Evolutionary conservation across 352 stramenopile species (phyloP), one percentile per base, ranked within the genome.

Genomic region (Aphanomyces euteiches): DNA sequence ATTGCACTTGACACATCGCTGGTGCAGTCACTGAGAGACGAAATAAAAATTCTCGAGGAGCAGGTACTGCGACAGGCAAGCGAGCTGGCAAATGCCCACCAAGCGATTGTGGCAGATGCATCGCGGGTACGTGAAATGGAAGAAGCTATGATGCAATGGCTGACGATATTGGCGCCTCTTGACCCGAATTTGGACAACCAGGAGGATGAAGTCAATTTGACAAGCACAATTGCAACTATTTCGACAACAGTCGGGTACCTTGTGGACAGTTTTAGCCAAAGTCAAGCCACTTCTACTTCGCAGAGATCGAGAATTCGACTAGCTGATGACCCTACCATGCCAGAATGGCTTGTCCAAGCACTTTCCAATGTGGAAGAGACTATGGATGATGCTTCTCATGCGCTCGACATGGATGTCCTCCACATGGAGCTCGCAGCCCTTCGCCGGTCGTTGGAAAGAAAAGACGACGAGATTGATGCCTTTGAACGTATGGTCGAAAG

Each of bases 341-440:
- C 54, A 10, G 10, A 37, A 39, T 61, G 54, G 54, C 28, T 61
- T 19, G 54, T n/a, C 5, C 28, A 61, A 40, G 54, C 54, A 5
- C 28, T 61, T 39, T 28, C 54, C 12, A 61, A 19, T 37, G 54
- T 61, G 6, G 54, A 61, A 41, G 54, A 61, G 7, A 61, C 19
- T 10, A 61, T 61, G 54, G 54, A 61, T 5, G 54, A 61, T 45
- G 54, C 54, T 12, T 43, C 54, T 12, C 54, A 61, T 40, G 54
- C 13, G n/a, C 54, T 61, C 19, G 54, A 61, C 54, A 61, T 61
- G 54, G 54, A 61, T 40, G 54, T 61, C 12, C 54, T 61, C 54
- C 54, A 61, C 7, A 61, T 37, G 19, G 54, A 61, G 43, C 21
- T 61, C 28, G 54, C 54, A 41, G 39, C 54, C 12, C 21, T 61